Evolutionary conservation across 495 filamentous ascomycete genomes (phyloP).

Genomic region (Hypoxylon lienhwacheense): DNA sequence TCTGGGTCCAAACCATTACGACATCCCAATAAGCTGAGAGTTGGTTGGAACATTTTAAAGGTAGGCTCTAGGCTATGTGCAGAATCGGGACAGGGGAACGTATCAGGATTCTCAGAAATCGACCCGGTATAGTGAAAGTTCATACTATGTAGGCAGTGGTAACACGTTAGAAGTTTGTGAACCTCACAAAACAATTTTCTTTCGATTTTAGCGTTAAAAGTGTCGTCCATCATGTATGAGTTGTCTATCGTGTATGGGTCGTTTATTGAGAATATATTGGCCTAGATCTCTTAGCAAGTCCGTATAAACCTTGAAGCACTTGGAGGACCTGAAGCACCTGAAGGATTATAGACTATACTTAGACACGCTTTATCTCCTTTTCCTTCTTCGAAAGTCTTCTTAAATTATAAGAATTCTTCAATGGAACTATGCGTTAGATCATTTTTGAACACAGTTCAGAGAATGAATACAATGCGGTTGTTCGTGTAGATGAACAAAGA

Average conservation of each 20-base stretch:
- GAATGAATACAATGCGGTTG: not conserved
- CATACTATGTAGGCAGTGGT: conserved; percentile 16
- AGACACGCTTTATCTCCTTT: too few species aligned
- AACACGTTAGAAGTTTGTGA: conserved; percentile 10
- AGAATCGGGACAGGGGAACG: not conserved
- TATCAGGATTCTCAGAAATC: not conserved
- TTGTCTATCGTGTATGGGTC: too few species aligned
- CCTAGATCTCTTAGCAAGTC: too few species aligned
- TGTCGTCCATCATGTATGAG: too few species aligned
- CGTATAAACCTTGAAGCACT: too few species aligned
- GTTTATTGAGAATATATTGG: too few species aligned
- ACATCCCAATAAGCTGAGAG: not conserved
- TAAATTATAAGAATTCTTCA: too few species aligned
- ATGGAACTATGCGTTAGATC: too few species aligned
- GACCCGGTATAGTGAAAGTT: not conserved
- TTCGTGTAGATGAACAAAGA: not conserved
- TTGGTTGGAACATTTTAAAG: not conserved
- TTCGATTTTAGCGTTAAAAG: not conserved
- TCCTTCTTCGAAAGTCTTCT: too few species aligned
- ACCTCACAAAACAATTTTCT: not conserved
- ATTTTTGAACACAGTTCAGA: too few species aligned
- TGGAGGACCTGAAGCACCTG: too few species aligned
- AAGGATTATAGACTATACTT: too few species aligned
- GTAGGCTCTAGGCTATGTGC: conserved; percentile 3
- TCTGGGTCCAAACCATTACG: conserved; percentile 11